A percentile compares a stretch with the other conserved stretches of the same genome.
Conservation (phyloP, 2,329 filamentous ascomycete species). For the Penicillium olsonii region DNA sequence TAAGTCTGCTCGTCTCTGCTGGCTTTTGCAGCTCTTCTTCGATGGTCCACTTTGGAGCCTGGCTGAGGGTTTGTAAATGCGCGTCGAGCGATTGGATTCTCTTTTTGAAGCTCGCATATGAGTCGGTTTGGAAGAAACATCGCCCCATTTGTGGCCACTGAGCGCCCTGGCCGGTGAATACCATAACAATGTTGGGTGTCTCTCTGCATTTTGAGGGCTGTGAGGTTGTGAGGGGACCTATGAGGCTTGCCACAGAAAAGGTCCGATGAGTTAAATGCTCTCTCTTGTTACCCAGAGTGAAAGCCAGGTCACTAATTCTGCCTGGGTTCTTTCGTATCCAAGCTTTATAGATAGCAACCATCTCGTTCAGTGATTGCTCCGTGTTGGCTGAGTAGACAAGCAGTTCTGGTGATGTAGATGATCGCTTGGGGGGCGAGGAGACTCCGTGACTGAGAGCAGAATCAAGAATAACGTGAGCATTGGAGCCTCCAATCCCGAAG, state of each 20-base stretch:
- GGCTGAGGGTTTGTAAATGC: neutral
- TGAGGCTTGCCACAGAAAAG: neutral
- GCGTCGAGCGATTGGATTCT: constrained; percentile 5
- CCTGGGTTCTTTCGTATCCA: constrained; percentile 3
- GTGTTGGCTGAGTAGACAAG: constrained; percentile 11
- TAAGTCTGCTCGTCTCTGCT: neutral
- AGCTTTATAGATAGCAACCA: neutral
- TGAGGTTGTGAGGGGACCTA: neutral
- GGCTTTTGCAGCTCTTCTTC: constrained; percentile 9
- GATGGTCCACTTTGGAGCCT: constrained; percentile 13
- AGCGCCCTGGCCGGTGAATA: constrained; percentile 26
- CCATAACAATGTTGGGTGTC: constrained; percentile 5
- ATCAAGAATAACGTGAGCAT: constrained; percentile 22
- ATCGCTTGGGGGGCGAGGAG: neutral
- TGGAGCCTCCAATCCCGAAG: constrained; percentile 23
- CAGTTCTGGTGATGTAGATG: neutral
- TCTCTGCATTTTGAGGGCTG: neutral
- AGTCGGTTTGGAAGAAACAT: neutral
- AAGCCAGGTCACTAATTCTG: constrained; percentile 7
- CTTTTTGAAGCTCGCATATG: neutral
- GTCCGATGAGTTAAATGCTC: constrained; percentile 7
- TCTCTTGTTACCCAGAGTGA: constrained; percentile 10
- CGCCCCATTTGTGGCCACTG: constrained; percentile 26
- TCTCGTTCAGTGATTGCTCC: neutral
- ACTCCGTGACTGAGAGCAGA: constrained; percentile 2